Evolutionary conservation across 2,329 filamentous ascomycete species (phyloP).

Genomic region (Xylariaceae sp.): DNA sequence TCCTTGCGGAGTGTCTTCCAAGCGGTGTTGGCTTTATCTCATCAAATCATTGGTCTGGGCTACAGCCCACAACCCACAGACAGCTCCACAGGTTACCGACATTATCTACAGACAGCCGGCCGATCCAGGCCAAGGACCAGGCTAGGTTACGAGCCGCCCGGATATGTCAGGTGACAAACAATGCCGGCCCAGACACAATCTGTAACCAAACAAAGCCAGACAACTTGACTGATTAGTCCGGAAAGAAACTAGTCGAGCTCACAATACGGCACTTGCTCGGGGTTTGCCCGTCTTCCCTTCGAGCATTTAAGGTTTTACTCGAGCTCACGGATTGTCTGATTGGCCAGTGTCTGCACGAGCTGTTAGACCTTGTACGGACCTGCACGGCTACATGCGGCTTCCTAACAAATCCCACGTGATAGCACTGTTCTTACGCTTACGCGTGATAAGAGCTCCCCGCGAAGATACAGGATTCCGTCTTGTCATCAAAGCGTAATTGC

Average conservation of each 20-base stretch:
- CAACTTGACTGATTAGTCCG: not conserved
- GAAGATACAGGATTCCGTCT: constrained; percentile 18
- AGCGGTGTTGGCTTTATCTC: too few species aligned
- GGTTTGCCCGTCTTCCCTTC: constrained; percentile 1
- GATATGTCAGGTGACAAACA: too few species aligned
- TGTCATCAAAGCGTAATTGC: constrained; percentile 28
- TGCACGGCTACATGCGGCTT: constrained; percentile 30
- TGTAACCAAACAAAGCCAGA: not conserved
- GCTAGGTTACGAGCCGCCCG: too few species aligned
- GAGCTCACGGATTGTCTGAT: constrained; percentile 21
- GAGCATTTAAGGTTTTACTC: constrained; percentile 4
- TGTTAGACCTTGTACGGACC: too few species aligned
- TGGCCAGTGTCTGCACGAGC: constrained; percentile 24
- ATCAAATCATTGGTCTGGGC: too few species aligned
- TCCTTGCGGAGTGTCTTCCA: too few species aligned
- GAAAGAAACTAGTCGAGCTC: constrained; percentile 8
- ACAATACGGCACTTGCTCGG: not conserved
- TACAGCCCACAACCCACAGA: too few species aligned
- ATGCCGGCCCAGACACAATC: constrained; percentile 8
- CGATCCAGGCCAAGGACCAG: too few species aligned
- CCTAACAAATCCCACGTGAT: constrained; percentile 27
- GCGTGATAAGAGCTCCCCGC: constrained; percentile 25
- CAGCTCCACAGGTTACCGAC: too few species aligned
- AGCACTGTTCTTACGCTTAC: constrained; percentile 2
- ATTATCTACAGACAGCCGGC: too few species aligned